Evolutionary conservation across 176 grass and related monocot species (phyloP), one percentile per base, ranked within the genome.

Genomic region (Carex kokanica): DNA sequence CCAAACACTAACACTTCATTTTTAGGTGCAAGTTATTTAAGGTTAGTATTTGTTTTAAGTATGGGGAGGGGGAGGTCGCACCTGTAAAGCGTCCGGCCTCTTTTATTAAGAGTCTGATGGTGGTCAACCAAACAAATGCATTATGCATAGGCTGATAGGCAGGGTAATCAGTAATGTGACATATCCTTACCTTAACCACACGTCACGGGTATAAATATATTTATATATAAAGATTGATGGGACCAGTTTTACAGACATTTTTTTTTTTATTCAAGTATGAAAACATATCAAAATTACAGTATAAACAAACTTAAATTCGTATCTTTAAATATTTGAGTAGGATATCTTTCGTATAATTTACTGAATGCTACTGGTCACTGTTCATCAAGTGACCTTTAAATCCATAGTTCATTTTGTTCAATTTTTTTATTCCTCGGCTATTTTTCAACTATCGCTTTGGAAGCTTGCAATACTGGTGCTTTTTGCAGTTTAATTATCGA

Each of bases 1-100:
- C 17, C 72, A 51, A 40, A 75, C 72, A 75, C 72, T 75, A 31
- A 12, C 43, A 51, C 43, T 75, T 75, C 12, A 16, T 54, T 31
- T 75, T 54, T 51, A 73, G 69, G 69, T n/a, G n/a, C 40, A 24
- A 23, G 8, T 73, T 13, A 24, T 73, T 74, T 49, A 73, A 5
- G 3, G 40, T 74, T 23, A 7, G 45, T 52, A 15, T 25, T 65
- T 74, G 12, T 25, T 52, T 70, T n/a, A 25, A 20, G 20, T 52
- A 25, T 16, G 70, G 70, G 43, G 70, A n/a, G n/a, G n/a, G n/a
- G n/a, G n/a, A 74, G 20, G 70, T 56, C 73, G 16, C 73, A 77
- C 73, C 73, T 77, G 49, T 77, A 55, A 77, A 77, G 49, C 21
- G 6, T 31, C 23, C 73, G 7, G 41, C 41, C 73, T 53, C 12